Conservation (phyloP, 768 basidiomycete species). For the Psilocybe azurescens region DNA sequence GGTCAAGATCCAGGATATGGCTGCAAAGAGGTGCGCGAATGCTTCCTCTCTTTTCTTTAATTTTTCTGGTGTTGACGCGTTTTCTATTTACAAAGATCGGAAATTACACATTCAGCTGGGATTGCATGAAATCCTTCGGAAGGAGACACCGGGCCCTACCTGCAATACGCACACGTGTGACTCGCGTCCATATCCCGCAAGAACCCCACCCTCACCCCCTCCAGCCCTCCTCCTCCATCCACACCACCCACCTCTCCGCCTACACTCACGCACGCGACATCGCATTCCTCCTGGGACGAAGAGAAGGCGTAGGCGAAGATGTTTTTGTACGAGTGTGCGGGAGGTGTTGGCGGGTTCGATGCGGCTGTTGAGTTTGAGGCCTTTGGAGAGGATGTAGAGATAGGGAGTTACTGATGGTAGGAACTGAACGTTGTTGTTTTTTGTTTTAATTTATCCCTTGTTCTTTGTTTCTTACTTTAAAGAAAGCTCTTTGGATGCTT, state of each 20-base stretch:
- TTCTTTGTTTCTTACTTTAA: no score
- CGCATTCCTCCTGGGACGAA: conserved; percentile 79
- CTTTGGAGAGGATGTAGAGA: conserved; percentile 57
- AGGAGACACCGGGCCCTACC: conserved; percentile 94
- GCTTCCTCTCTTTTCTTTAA: not conserved
- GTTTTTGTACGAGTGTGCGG: conserved; percentile 76
- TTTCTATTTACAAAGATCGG: conserved; percentile 67
- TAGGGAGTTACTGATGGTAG: conserved; percentile 8
- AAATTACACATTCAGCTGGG: conserved; percentile 95
- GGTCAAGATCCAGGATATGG: conserved; percentile 98
- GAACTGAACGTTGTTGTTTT: no score
- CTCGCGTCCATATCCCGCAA: conserved; percentile 90
- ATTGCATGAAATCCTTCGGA: conserved; percentile 95
- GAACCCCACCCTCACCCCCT: conserved; percentile 85
- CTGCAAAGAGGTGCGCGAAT: conserved; percentile 77
- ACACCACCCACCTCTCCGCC: conserved; percentile 67
- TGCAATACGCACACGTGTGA: conserved; percentile 96
- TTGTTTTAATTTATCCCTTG: no score
- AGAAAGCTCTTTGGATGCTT: no score
- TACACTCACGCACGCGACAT: conserved; percentile 83
- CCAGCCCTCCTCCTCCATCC: conserved; percentile 69
- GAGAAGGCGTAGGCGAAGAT: conserved; percentile 56
- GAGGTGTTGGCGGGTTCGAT: conserved; percentile 90
- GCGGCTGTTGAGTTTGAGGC: conserved; percentile 86
- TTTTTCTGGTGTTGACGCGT: conserved; percentile 1